These are phyloP conservation scores for Thalassiosira livingstoniorum DNA, from an alignment of 352 stramenopile species.

Conservation along the genomic window DNA sequence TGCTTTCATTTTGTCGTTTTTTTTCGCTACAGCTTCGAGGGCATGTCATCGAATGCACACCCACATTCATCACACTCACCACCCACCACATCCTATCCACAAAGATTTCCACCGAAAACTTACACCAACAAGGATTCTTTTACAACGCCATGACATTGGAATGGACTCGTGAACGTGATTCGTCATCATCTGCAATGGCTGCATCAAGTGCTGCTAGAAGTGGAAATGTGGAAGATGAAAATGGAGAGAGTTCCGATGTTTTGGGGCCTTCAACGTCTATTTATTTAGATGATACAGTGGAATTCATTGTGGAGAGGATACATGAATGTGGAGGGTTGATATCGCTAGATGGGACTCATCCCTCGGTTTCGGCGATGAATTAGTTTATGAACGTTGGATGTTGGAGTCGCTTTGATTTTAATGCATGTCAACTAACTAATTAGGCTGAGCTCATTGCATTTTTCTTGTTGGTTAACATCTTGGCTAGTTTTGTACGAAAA, in stretches of 20 bases:
- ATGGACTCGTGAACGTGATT: conserved; percentile 56
- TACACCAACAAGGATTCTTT: conserved; percentile 57
- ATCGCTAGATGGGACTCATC: conserved; percentile 53
- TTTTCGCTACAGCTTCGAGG: conserved; percentile 56
- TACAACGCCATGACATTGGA: conserved; percentile 53
- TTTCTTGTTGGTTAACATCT: too few relatives aligned
- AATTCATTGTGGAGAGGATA: conserved; percentile 62
- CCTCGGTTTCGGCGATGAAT: conserved; percentile 49
- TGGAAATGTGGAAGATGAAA: neutral
- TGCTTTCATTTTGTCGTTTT: too few relatives aligned
- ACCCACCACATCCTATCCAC: conserved; percentile 61
- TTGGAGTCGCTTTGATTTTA: too few relatives aligned
- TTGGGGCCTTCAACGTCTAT: conserved; percentile 61
- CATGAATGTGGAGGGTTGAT: conserved; percentile 62
- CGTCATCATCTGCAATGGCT: too few relatives aligned
- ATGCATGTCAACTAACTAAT: too few relatives aligned
- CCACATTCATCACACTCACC: conserved; percentile 60
- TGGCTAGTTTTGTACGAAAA: too few relatives aligned
- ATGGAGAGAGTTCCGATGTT: conserved; percentile 27
- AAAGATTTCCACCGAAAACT: conserved; percentile 63
- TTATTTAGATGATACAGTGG: conserved; percentile 66
- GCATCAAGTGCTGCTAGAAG: too few relatives aligned
- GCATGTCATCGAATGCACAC: conserved; percentile 64
- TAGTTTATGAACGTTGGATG: too few relatives aligned
- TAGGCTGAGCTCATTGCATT: too few relatives aligned